Base-by-base conservation (phyloP, 306 rosid species). In the Cajanus cajan region DNA sequence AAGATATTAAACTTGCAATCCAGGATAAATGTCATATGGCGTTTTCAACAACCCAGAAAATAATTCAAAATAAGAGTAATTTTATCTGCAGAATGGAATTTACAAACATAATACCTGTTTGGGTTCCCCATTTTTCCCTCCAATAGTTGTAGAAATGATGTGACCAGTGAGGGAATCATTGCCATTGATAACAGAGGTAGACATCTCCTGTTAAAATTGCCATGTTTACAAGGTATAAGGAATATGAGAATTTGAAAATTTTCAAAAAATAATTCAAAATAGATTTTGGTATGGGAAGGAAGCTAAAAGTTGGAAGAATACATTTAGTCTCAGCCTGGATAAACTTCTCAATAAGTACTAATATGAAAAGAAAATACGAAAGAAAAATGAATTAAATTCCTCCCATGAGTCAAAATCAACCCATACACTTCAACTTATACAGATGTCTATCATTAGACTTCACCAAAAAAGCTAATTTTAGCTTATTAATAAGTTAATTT, bases 121-220 rank as follows among this genome's bases (percentile, higher is more conserved):
- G 44, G 98, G 98, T 71, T 92, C 98, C 54, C 98, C 98, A 85
- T 95, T 90, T 88, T 92, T 95, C 51, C 98, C 98, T 66, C 98
- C 98, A 68, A 92, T 92, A 8, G 98, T 95, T 21, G 98, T 95
- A 39, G 98, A 91, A 40, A 95, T 95, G 64, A 95, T 92, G 83
- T 92, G 98, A 68, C 98, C 98, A 8, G 98, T 95, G 19, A 91
- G 93, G 6, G 97, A 90, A 80, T 94, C 97, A 64, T 87, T 90
- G 50, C 98, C 96, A 74, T 91, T 96, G 78, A 86, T 84, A 41
- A 92, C 92, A 66, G 97, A 82, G 24, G 93, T 89, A 44, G 98
- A 81, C 84, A 88, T 92, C 84, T 84, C 98, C 98, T 95, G 90
- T 83, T 82, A 79, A 85, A 73, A 74, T 65, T 78, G 75, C 22